A percentile compares a stretch with the other conserved stretches of the same genome.
phyloP scores from a whole-genome alignment of 208 protist genomes.

The Crithidia thermophila region DNA sequence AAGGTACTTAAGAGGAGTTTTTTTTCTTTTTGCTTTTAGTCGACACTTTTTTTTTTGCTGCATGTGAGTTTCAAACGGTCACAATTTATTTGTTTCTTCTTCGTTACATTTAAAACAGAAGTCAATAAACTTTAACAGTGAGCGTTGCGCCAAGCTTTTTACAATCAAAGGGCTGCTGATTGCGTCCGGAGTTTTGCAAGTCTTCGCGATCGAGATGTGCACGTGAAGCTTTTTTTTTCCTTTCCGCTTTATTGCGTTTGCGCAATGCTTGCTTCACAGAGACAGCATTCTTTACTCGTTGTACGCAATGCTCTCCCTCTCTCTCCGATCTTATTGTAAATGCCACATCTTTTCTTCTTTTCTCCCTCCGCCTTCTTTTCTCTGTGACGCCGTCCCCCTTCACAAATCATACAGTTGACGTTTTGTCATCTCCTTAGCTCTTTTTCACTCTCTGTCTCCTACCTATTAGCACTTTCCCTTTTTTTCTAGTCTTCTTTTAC shows the following conservation, averaged over 20 bases:
- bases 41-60: no score
- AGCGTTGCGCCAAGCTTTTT: no score
- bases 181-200: no score
- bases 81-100: neutral
- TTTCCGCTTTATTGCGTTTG: no score
- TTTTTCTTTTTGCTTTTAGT: no score
- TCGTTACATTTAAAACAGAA: no score
- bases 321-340: neutral
- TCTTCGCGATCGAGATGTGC: no score
- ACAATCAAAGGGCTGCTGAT: no score
- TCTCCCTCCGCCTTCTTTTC: neutral
- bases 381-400: no score
- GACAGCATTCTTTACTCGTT: neutral
- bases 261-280: neutral
- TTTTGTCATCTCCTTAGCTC: slow-evolving; percentile 1
- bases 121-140: no score
- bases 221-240: no score
- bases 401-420: neutral
- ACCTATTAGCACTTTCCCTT: neutral
- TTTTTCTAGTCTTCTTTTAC: slow-evolving; percentile 3
- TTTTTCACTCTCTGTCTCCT: neutral
- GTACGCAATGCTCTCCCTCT: no score
- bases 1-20: neutral
- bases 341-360: neutral
- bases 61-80: neutral